Conservation (phyloP, 331 rosid species). For the Prunus yedoensis region DNA sequence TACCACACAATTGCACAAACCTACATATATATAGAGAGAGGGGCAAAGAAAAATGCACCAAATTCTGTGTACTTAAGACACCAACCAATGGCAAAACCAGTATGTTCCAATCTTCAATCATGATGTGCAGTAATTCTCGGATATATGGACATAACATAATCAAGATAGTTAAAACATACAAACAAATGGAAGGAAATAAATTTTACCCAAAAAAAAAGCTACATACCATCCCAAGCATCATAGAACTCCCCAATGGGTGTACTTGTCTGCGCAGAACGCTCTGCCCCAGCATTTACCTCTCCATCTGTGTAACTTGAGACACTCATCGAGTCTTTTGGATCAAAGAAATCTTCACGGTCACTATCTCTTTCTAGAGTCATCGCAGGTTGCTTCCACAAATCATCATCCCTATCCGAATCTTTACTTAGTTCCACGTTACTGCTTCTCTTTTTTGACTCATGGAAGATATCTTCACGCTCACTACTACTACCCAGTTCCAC, state of each 20-base stretch:
- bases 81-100: not conserved
- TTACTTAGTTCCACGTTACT: conserved; percentile 18
- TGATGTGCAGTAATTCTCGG: not conserved
- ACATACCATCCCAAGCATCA: conserved; percentile 95
- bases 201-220: not conserved
- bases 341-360: conserved; percentile 73
- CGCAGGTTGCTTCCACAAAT: conserved; percentile 24
- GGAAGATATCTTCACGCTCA: not conserved
- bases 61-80: not conserved
- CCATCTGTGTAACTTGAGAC: conserved; percentile 64
- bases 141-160: not conserved
- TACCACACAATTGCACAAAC: not conserved
- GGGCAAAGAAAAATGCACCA: not conserved
- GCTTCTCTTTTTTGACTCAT: conserved; percentile 12
- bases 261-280: conserved; percentile 36
- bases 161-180: not conserved
- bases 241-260: conserved; percentile 60
- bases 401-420: conserved; percentile 32
- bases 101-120: not conserved
- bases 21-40: not conserved
- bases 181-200: conserved; percentile 1
- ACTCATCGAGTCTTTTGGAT: conserved; percentile 74
- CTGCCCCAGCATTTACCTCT: conserved; percentile 64
- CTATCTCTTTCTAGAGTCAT: conserved; percentile 45
- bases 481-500: conserved; percentile 19